Conservation (phyloP, 2,329 filamentous ascomycete genomes). For the Talaromyces atroroseus region DNA sequence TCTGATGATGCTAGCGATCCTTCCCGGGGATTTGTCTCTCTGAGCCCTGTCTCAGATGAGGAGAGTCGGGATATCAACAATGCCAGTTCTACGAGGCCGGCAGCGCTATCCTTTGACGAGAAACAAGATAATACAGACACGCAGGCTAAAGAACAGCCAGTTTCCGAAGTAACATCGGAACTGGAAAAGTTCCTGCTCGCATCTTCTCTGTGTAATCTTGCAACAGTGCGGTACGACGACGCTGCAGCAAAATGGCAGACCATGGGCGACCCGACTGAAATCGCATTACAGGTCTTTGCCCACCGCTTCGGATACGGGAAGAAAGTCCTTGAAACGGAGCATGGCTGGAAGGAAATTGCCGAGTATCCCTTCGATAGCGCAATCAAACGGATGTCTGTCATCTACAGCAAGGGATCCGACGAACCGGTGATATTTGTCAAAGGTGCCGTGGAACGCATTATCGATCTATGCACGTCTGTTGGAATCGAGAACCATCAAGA, state of each 20-base stretch:
- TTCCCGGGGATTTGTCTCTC: constrained; percentile 44
- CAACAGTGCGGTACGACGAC: constrained; percentile 43
- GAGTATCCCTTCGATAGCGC: constrained; percentile 62
- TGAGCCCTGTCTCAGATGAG: constrained; percentile 34
- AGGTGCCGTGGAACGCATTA: constrained; percentile 57
- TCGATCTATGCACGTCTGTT: constrained; percentile 50
- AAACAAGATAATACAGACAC: constrained; percentile 20
- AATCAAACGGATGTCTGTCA: constrained; percentile 62
- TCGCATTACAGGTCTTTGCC: constrained; percentile 62
- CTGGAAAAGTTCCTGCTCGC: constrained; percentile 50
- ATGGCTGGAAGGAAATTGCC: constrained; percentile 49
- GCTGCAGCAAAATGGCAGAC: constrained; percentile 48
- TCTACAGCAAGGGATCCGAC: constrained; percentile 41
- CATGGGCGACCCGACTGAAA: constrained; percentile 61
- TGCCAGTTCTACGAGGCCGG: constrained; percentile 27
- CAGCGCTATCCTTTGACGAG: constrained; percentile 55
- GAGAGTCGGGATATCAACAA: constrained; percentile 45
- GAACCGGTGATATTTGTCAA: constrained; percentile 51
- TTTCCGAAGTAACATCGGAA: constrained; percentile 39
- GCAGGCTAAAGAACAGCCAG: constrained; percentile 1
- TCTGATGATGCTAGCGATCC: constrained; percentile 53
- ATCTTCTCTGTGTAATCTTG: constrained; percentile 53
- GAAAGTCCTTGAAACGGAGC: constrained; percentile 33
- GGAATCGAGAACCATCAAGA: constrained; percentile 38
- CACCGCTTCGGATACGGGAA: constrained; percentile 53